Base-by-base conservation (phyloP, 2,329 filamentous ascomycete genomes). In the Pseudodiploospora longispora region DNA sequence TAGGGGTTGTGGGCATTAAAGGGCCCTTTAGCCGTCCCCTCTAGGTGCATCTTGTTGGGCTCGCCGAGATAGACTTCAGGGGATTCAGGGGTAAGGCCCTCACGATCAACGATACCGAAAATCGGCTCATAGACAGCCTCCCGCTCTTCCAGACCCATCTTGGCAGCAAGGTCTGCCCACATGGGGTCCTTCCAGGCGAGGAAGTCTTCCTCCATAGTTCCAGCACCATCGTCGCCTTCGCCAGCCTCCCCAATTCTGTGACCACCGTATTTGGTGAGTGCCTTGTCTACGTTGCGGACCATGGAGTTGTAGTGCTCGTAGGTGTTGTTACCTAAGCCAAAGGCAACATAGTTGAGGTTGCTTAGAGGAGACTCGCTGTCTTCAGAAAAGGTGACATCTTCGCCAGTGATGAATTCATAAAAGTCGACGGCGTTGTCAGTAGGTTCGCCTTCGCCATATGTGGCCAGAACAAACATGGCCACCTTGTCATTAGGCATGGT, bases 301-400 rank as follows among this genome's bases (percentile, higher is more conserved):
- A 98, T 95, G 42, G 85, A 85, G 72, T 98, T 98, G 76, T 96
- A 98, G 74, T 98, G 93, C 64, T 98, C 93, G 64, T 98, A 98
- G 29, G 93, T 97, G 74, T 97, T 98, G 75, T 98, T 98, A 54
- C 93, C 93, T 34, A 98, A 81, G 59, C 93, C 93, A 59, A 98
- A 98, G 46, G 89, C 79, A 59, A 98, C 89, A 61, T 90, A 98
- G 65, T 90, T 91, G 61, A 98, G 78, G 58, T 87, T 90, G 41
- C 70, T 74, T 43, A 98, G 79, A 40, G 91, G 78, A 50, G 83
- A 77, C 2, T 45, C 85, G 38, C 66, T 68, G 56, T 82, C 78
- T 59, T 89, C 80, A 54, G 85, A 86, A 68, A 97, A 97, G 54
- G 78, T 70, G 46, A 84, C 74, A 45, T 93, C 87, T 12, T 97